A percentile compares a stretch with the other conserved stretches of the same genome.
phyloP scores from a whole-genome alignment of 768 basidiomycete genomes.

The Hericium rajendrae region DNA sequence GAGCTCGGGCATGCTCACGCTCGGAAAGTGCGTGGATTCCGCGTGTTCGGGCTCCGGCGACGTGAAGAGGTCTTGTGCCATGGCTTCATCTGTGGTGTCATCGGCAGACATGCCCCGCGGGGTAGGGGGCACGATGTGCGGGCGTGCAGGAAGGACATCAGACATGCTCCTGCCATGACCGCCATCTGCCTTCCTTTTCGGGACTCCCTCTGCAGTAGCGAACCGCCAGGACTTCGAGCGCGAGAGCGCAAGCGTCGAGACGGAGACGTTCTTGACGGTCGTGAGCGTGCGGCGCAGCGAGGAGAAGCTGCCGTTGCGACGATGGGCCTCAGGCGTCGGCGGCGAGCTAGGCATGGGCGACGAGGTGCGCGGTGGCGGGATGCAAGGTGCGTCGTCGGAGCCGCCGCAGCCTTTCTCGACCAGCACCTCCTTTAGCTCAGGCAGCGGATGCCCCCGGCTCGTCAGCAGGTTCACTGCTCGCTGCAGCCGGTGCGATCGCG shows the following conservation, averaged over 20 bases:
- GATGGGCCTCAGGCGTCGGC: not conserved
- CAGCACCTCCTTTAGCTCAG: not conserved
- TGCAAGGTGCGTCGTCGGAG: constrained; percentile 1
- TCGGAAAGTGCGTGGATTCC: not conserved
- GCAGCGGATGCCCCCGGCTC: constrained; percentile 9
- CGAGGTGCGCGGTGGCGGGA: not conserved
- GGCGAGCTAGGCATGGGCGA: not conserved
- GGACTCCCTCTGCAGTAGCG: not conserved
- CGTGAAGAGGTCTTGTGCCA: not conserved
- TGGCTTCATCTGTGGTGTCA: not conserved
- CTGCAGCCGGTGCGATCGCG: constrained; percentile 3
- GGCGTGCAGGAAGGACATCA: not conserved
- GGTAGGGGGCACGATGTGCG: not conserved
- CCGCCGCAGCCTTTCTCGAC: constrained; percentile 1
- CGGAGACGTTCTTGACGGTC: not conserved
- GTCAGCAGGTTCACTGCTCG: constrained; percentile 15
- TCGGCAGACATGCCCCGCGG: not conserved
- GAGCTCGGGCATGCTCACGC: not conserved
- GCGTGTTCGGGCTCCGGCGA: not conserved
- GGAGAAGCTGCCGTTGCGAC: not conserved
- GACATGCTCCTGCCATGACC: constrained; percentile 5
- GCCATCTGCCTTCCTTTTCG: constrained; percentile 5
- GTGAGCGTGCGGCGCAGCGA: not conserved
- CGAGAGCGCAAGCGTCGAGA: constrained; percentile 4
- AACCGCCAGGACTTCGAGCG: not conserved